Base-by-base conservation (phyloP, 2,329 filamentous ascomycete genomes). In the Leptodontidium sp. region DNA sequence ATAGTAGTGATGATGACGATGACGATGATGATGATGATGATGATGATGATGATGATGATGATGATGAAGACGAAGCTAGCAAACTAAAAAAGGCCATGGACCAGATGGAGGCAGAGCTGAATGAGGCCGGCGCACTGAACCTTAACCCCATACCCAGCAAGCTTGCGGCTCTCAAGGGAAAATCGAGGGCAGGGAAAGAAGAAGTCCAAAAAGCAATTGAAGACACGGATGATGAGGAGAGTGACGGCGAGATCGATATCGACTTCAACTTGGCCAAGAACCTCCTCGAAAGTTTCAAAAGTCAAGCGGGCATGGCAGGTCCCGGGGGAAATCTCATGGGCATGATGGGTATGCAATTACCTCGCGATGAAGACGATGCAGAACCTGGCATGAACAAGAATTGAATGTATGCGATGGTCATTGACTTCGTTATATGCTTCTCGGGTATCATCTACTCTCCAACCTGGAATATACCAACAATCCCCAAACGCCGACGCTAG, bases 231-330 rank as follows among this genome's bases (percentile, higher is more conserved):
- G 79, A 82, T 8, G 80, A 85, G 35, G 83, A 87, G 49, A 84
- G 85, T 2, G 84, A 86, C 9, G 84, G 86, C 6, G 89, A 91
- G 64, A 86, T 96, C 4, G 85, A 94, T 71, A 88, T 96, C 35
- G 93, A 98, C 77, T 92, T 94, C 74, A 95, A 96, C 70, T 84
- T 99, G 29, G 94, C 93, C 21, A 93, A 92, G 79, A 98, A 98
- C 76, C 84, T 99, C 65, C 84, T 99, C 1, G 93, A 98, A 79
- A 95, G 93, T 75, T 94, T 99, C 81, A 97, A 97, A 77, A 91
- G 92, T 17, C 95, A 98, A 79, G 93, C 85, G 21, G 96, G 96
- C 14, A 88, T 91, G 83, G 85, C 93, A 40, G 96, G 96, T 0
- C 96, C 96, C 0, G 92, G 92, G 1, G 90, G 94, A 0, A 98